phyloP scores from a whole-genome alignment of 140 eudicot genomes.

The Eryngium alpinum region DNA sequence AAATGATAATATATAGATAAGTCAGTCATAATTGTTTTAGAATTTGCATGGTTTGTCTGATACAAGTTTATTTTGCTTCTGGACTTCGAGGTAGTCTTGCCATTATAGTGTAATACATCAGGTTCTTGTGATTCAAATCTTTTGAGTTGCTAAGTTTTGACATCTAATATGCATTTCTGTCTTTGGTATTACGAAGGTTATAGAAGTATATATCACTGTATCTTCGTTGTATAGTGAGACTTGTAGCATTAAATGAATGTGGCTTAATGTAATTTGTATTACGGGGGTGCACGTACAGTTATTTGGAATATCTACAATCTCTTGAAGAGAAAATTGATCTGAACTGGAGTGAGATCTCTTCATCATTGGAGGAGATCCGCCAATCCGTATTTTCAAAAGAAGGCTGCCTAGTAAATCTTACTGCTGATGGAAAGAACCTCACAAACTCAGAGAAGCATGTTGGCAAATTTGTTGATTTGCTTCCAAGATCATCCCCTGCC shows the following conservation, averaged over 20 bases:
- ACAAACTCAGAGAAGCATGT: conserved; percentile 61
- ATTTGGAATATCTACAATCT: conserved; percentile 63
- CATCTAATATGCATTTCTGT: neutral
- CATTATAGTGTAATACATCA: neutral
- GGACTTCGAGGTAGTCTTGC: no score
- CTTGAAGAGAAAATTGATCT: conserved; percentile 82
- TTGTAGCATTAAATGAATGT: neutral
- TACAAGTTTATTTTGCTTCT: neutral
- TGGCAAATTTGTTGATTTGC: conserved; percentile 72
- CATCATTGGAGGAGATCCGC: conserved; percentile 95
- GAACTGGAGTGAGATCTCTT: conserved; percentile 71
- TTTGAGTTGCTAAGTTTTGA: neutral
- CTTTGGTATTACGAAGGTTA: neutral
- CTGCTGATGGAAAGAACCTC: conserved; percentile 89
- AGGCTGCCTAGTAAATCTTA: conserved; percentile 80
- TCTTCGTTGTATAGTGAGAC: neutral
- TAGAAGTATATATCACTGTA: neutral
- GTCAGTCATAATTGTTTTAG: no score
- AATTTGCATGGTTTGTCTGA: neutral
- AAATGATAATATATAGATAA: no score
- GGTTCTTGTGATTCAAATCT: neutral
- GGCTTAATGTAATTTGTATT: conserved; percentile 10
- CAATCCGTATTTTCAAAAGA: conserved; percentile 54
- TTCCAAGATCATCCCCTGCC: conserved; percentile 51
- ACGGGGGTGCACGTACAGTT: conserved; percentile 48